Percentiles rank a stretch among this genome's conserved stretches.
phyloP scores from a whole-genome alignment of 176 grass and related monocot species.

The Aegilops longissima region DNA sequence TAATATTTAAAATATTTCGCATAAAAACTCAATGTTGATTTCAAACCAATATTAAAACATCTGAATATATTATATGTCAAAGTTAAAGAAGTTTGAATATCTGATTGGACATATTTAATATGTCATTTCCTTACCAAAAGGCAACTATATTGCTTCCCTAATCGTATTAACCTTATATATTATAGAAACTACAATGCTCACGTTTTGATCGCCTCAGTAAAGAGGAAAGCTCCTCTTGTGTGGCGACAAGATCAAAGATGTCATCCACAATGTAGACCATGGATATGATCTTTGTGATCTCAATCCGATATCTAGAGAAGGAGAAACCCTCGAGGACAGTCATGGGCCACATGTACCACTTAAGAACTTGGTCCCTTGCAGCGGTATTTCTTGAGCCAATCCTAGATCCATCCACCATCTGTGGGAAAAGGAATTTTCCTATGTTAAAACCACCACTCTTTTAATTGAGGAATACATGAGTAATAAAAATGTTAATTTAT shows the following conservation, averaged over 20 bases:
- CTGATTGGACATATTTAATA: neutral
- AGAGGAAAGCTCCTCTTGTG: constrained; percentile 48
- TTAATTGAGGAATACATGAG: neutral
- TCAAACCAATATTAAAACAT: neutral
- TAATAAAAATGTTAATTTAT: neutral
- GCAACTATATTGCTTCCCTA: too few relatives aligned
- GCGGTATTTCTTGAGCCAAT: neutral
- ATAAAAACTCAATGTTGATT: neutral
- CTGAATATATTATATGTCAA: neutral
- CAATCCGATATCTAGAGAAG: constrained; percentile 48
- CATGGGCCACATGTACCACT: constrained; percentile 67
- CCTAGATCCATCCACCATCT: neutral
- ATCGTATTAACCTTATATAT: too few relatives aligned
- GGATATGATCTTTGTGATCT: constrained; percentile 52
- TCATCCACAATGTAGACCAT: constrained; percentile 80
- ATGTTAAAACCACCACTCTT: neutral
- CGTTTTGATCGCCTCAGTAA: constrained; percentile 49
- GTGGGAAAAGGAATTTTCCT: neutral
- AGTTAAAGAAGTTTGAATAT: neutral
- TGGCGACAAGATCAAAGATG: constrained; percentile 63
- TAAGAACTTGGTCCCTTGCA: constrained; percentile 13
- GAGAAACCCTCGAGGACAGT: constrained; percentile 18
- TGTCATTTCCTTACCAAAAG: neutral
- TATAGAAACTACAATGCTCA: too few relatives aligned
- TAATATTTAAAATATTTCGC: neutral